These are phyloP conservation scores for Cadophora gregata DNA, from an alignment of 2,329 filamentous ascomycete genomes.

Conservation along the genomic window DNA sequence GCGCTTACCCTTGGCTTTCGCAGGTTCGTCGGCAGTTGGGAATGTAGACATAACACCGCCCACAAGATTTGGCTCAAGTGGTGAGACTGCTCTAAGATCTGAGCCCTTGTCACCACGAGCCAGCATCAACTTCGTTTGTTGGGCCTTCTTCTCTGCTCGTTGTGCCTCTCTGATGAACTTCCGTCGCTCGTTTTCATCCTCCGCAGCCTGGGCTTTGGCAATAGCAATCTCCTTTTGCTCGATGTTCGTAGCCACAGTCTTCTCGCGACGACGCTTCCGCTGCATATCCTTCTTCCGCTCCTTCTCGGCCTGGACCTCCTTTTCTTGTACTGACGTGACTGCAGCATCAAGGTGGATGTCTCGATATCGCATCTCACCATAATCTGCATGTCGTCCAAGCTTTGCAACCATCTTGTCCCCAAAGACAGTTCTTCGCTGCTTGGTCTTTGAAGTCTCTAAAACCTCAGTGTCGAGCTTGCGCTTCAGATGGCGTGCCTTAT, in stretches of 20 bases:
- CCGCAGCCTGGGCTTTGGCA: conserved; percentile 75
- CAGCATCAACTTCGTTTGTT: conserved; percentile 85
- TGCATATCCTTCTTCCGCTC: conserved; percentile 99
- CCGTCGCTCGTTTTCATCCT: conserved; percentile 81
- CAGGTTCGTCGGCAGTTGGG: conserved; percentile 57
- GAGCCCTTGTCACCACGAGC: conserved; percentile 86
- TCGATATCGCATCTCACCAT: conserved; percentile 78
- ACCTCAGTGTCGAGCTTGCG: conserved; percentile 70
- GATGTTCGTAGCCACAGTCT: conserved; percentile 91
- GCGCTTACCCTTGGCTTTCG: conserved; percentile 57
- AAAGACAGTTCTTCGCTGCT: conserved; percentile 66
- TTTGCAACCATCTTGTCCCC: conserved; percentile 63
- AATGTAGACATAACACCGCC: conserved; percentile 88
- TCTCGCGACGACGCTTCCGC: conserved; percentile 91
- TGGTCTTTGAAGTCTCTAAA: conserved; percentile 67
- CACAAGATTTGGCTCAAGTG: conserved; percentile 80
- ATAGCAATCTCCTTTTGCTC: conserved; percentile 88
- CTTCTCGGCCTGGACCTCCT: conserved; percentile 92
- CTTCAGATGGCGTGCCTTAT: conserved; percentile 66
- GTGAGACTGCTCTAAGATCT: conserved; percentile 68
- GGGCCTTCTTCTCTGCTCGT: conserved; percentile 89
- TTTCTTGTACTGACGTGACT: conserved; percentile 84
- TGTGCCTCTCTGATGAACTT: conserved; percentile 86
- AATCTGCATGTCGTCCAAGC: conserved; percentile 70
- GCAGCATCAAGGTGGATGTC: conserved; percentile 80